Evolutionary conservation across 805 yeast genomes (phyloP), one percentile per base, ranked within the genome.

Genomic region (Saccharomyces paradoxus): DNA sequence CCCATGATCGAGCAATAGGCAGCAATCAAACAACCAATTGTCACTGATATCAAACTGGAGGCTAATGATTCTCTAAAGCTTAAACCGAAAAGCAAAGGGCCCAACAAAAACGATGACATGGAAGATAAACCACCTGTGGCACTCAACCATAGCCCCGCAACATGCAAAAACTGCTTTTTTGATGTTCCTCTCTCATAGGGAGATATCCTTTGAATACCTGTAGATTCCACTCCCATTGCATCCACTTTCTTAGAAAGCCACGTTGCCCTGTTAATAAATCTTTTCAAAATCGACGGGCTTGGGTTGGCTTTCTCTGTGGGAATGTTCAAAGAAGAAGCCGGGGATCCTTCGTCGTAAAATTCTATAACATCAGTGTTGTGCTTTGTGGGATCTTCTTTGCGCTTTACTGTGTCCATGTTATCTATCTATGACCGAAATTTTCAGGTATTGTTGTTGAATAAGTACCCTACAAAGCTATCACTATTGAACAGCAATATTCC

Each of bases 41-140:
- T 67, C 55, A 81, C 79, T 0, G 89, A 89, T 4, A 82, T 60
- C 21, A 86, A 58, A 1, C 95, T 95, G 21, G 82, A 73, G 3
- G 81, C 70, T 57, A 87, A 63, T 0, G 87, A 73, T 61, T 87
- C 85, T 55, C 72, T 79, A 61, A 87, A 83, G 13, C 89, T 87
- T 26, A 89, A 72, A 2, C 80, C 86, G 64, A 80, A 89, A 2
- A 87, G 64, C 50, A 87, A 67, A 0, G 96, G 88, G 0, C 95
- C 94, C 49, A 88, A 71, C 53, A 86, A 81, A 64, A 80, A 89
- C 1, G 94, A 81, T 0, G 96, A 86, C 90, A 89, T 87, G 0
- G 96, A 87, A 2, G 95, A 84, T n/a, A 89, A 73, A 0, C 96
- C 90, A 52, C 96, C 95, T 55, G 91, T 80, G 0, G 92, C 96